Evolutionary conservation across 140 eudicot genomes (phyloP), one percentile per base, ranked within the genome.

Genomic region (Anethum foeniculum): DNA sequence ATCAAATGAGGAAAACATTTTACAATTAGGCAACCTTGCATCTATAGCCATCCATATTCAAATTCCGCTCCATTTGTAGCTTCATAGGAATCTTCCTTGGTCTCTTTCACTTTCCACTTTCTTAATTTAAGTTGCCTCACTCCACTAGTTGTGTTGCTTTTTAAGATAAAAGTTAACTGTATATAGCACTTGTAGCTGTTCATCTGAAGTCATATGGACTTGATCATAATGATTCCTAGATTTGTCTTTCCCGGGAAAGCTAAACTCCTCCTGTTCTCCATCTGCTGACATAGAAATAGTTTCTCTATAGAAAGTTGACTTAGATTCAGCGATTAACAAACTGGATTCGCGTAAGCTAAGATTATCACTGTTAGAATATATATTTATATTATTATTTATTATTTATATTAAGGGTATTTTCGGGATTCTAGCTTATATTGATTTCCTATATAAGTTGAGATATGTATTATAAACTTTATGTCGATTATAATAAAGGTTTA

Each of bases 121-220:
- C 83, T 56, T 81, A 32, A 78, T 69, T 75, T 62, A 86, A 86
- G 82, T 82, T 83, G 85, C 27, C 54, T 80, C 83, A 86, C 88
- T 48, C 78, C 76, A 80, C 71, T 84, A 83, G 79, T 75, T 84
- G 67, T 82, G 79, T 76, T 77, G 38, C 83, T 80, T 80, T 77
- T 82, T 36, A 78, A 68, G 76, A 83, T 41, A 64, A 78, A 81
- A 71, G 73, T 72, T 80, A 43, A 74, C 52, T 72, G 48, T 39
- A 67, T 54, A 73, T 77, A 30, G 83, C 76, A 82, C 25, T 82
- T 62, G 75, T 74, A 46, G 79, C 77, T 84, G 81, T 77, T 80
- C 47, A 77, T 80, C 52, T 27, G 74, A 81, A 79, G 80, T 71
- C 49, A 19, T 78, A 32, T 78, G 56, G 86, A 65, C 72, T n/a